phyloP scores from a whole-genome alignment of 73 alveolate species.

The Paramecium octaurelia region DNA sequence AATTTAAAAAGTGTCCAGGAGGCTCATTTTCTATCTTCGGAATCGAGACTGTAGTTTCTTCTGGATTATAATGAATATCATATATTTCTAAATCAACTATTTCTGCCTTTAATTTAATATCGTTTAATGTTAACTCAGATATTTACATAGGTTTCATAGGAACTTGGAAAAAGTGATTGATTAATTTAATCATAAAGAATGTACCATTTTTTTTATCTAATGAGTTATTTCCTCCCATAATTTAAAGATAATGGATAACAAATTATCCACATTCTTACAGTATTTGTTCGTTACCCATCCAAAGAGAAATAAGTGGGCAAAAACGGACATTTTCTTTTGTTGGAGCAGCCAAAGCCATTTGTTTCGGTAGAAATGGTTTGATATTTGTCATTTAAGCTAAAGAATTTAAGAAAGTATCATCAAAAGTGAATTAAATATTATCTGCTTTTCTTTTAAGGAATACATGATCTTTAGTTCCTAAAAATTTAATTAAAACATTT shows the following conservation, averaged over 20 bases:
- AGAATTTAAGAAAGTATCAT: not conserved
- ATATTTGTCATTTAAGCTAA: slow-evolving; percentile 26
- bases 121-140: not conserved
- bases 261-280: slow-evolving; percentile 22
- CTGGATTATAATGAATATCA: slow-evolving; percentile 37
- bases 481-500: not conserved
- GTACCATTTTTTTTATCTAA: not conserved
- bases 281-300: not conserved
- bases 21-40: not conserved
- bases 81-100: not conserved
- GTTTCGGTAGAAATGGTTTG: slow-evolving; percentile 8
- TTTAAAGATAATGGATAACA: not conserved
- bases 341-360: not conserved
- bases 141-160: slow-evolving; percentile 4
- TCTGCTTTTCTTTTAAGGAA: slow-evolving; percentile 19
- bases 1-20: not conserved
- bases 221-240: slow-evolving; percentile 13
- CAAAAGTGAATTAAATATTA: not conserved
- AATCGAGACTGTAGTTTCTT: not conserved
- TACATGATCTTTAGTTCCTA: slow-evolving; percentile 7
- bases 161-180: not conserved
- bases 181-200: not conserved
- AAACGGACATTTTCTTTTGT: not conserved
- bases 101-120: not conserved
- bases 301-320: not conserved